Evolutionary conservation across 768 basidiomycete species (phyloP).

Genomic region (Boletus vinaceobasis): DNA sequence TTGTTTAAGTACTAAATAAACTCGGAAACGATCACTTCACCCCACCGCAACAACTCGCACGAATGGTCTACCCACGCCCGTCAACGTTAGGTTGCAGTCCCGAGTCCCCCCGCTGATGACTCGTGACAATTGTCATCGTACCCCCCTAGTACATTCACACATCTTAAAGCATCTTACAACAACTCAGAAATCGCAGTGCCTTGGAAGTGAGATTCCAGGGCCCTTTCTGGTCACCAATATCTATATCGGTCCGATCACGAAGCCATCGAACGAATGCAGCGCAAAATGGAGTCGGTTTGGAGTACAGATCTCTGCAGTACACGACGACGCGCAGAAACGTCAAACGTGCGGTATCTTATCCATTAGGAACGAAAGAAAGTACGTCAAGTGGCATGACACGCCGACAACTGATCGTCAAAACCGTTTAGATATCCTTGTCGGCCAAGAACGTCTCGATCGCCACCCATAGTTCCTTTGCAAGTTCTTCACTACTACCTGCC

Average conservation of each 20-base stretch:
- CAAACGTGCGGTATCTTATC: not conserved
- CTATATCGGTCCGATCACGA: no score
- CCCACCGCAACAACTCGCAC: not conserved
- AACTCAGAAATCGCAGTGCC: not conserved
- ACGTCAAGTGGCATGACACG: not conserved
- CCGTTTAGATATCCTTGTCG: constrained; percentile 19
- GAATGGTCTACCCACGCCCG: not conserved
- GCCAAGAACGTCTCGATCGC: constrained; percentile 26
- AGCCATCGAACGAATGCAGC: no score
- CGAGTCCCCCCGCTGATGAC: no score
- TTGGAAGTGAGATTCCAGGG: not conserved
- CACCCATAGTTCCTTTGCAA: constrained; percentile 29
- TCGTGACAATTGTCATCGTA: not conserved
- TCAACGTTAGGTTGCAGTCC: not conserved
- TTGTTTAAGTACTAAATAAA: no score
- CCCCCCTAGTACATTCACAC: not conserved
- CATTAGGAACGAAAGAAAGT: not conserved
- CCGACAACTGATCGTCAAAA: not conserved
- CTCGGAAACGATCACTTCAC: not conserved
- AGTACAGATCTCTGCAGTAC: no score
- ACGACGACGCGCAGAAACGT: not conserved
- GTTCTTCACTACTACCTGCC: constrained; percentile 17
- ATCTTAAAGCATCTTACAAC: no score
- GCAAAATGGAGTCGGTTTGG: no score
- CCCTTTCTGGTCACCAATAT: no score